Percentiles rank a stretch among this genome's conserved stretches.
Evolutionary conservation across 805 yeast genomes (phyloP).

Genomic region (Lipomyces mesembrius): DNA sequence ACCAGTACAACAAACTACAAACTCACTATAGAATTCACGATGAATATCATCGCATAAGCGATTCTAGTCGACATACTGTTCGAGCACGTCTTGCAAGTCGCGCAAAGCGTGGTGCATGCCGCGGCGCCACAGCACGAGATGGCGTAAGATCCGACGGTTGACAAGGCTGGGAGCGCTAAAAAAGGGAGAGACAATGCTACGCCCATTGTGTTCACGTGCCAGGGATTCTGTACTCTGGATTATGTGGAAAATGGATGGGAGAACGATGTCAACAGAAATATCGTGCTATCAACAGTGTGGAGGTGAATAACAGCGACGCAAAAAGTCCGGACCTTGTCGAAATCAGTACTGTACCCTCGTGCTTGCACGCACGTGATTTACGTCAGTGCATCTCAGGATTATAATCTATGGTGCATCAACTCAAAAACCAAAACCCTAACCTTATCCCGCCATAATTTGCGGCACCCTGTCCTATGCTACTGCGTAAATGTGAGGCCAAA

Average conservation of each 20-base stretch:
- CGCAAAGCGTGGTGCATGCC: conserved; percentile 67
- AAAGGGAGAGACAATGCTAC: conserved; percentile 49
- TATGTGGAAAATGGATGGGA: background rate
- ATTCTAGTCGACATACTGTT: conserved; percentile 84
- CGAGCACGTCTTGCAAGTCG: conserved; percentile 62
- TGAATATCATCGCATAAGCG: conserved; percentile 77
- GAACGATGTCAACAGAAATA: background rate
- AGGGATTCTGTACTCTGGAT: background rate
- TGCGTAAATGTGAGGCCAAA: no score
- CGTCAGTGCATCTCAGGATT: no score
- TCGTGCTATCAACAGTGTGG: background rate
- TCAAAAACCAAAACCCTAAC: no score
- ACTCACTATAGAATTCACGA: conserved; percentile 65
- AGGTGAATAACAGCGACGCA: background rate
- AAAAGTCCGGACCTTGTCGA: no score
- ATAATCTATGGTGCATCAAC: no score
- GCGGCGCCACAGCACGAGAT: conserved; percentile 86
- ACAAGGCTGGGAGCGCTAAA: conserved; percentile 69
- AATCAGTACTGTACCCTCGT: background rate
- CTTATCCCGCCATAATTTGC: no score
- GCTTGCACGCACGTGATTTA: background rate
- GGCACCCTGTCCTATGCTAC: no score
- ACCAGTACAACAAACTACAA: background rate
- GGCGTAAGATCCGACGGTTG: conserved; percentile 61
- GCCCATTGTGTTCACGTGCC: conserved; percentile 44